Evolutionary conservation across 1,284 basidiomycete genomes (phyloP).

Genomic region (Ceratobasidium sp.): DNA sequence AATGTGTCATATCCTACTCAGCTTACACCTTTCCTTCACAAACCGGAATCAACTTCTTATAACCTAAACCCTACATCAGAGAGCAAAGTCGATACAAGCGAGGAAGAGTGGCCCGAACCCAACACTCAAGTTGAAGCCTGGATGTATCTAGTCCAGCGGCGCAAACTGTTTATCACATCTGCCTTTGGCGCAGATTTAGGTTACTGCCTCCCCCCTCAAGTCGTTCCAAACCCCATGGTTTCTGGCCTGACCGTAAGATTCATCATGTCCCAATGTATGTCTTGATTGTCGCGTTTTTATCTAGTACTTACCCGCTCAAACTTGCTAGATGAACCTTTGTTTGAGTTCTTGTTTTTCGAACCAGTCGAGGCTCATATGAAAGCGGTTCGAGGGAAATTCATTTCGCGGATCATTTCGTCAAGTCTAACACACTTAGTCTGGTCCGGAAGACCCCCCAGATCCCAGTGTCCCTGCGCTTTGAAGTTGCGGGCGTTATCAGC

Average conservation of each 20-base stretch:
- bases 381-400: background rate
- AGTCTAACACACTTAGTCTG: background rate
- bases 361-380: background rate
- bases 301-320: no score
- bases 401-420: background rate
- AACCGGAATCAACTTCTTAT: no score
- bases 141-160: background rate
- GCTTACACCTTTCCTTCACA: no score
- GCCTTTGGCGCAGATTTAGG: no score
- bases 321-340: constrained; percentile 1
- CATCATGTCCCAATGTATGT: constrained; percentile 30
- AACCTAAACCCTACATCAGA: background rate
- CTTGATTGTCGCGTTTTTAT: background rate
- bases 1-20: no score
- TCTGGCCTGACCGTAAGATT: background rate
- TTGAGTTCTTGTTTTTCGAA: constrained; percentile 10
- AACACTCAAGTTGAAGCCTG: background rate
- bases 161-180: background rate
- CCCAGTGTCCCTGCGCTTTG: no score
- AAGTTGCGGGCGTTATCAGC: no score
- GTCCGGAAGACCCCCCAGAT: no score
- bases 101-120: background rate
- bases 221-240: background rate
- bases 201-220: background rate
- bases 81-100: background rate